Base-by-base conservation (phyloP, 306 rosid species). In the Arachis hypogaea region DNA sequence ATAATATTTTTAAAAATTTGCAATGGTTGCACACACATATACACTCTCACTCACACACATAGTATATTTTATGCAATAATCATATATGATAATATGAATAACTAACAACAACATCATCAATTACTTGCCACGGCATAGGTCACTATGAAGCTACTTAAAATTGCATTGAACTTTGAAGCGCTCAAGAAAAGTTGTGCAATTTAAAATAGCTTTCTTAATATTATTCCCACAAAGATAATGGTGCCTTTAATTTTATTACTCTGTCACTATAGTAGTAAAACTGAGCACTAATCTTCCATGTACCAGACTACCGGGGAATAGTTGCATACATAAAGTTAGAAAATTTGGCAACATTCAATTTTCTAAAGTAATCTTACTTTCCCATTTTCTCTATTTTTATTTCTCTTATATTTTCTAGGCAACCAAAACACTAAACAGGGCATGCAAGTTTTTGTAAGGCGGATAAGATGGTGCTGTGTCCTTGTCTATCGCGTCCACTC, bases 391-490 rank as follows among this genome's bases (percentile, higher is more conserved):
- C 3, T 45, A 16, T 70, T n/a, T n/a, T 56, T 12, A 54, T 68
- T 77, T 71, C n/a, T 65, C 10, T 12, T 29, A 47, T 43, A 58
- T 30, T 76, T 85, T 79, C 85, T 51, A 69, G 74, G 54, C 51
- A 82, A 74, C 76, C 77, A 83, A 85, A 76, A 76, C 64, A 57
- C 82, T 80, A 66, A 45, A 82, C 69, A 45, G 44, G 69, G 12
- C 52, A 67, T 58, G 80, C 41, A 43, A 78, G 75, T 65, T 57
- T 54, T 9, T 78, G 74, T 63, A 60, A 58, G 38, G 50, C 80
- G 79, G 86, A 85, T 72, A 85, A 82, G 86, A 59, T 75, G 86
- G 70, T 80, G 74, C 66, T 14, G 22, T 85, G 84, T 86, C 88
- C 45, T 75, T 86, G 82, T 90, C 88, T 22, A 22, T 66, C 43